Conservation (phyloP, 495 filamentous ascomycete species). For the Penicillium cinerascens region DNA sequence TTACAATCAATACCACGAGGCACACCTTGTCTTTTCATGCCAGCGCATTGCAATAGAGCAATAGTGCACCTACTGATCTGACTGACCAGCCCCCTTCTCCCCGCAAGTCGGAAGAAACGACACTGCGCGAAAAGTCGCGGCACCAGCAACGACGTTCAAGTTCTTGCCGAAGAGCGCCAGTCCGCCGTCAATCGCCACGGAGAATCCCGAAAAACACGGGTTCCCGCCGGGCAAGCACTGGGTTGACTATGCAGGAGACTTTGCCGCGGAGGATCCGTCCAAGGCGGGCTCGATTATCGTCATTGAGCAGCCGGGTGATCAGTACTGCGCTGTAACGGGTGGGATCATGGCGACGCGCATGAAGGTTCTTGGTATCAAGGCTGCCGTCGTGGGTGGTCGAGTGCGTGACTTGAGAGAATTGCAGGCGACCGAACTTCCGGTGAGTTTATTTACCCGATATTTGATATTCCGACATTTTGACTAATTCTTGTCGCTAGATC, state of each 20-base stretch:
- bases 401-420: conserved; percentile 60
- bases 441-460: conserved; percentile 25
- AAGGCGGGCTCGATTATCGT: conserved; percentile 53
- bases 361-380: conserved; percentile 51
- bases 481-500: conserved; percentile 29
- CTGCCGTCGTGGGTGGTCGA: conserved; percentile 56
- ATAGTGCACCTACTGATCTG: not conserved
- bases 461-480: not conserved
- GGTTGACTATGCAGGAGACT: conserved; percentile 49
- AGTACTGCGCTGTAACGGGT: conserved; percentile 62
- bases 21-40: not conserved
- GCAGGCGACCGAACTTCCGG: conserved; percentile 41
- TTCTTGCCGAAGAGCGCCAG: conserved; percentile 50
- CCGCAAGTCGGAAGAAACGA: conserved; percentile 31
- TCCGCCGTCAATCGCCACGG: conserved; percentile 20
- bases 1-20: too few relatives aligned
- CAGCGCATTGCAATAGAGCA: not conserved
- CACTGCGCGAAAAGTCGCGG: conserved; percentile 43
- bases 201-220: conserved; percentile 26
- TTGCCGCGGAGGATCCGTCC: conserved; percentile 21
- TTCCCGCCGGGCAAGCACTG: conserved; percentile 51
- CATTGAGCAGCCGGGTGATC: conserved; percentile 54
- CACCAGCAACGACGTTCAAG: conserved; percentile 61
- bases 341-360: conserved; percentile 66
- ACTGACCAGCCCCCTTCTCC: conserved; percentile 28